Evolutionary conservation across 139 green algal genomes (phyloP), one percentile per base, ranked within the genome.

Genomic region (Tetradesmus lagerheimii): DNA sequence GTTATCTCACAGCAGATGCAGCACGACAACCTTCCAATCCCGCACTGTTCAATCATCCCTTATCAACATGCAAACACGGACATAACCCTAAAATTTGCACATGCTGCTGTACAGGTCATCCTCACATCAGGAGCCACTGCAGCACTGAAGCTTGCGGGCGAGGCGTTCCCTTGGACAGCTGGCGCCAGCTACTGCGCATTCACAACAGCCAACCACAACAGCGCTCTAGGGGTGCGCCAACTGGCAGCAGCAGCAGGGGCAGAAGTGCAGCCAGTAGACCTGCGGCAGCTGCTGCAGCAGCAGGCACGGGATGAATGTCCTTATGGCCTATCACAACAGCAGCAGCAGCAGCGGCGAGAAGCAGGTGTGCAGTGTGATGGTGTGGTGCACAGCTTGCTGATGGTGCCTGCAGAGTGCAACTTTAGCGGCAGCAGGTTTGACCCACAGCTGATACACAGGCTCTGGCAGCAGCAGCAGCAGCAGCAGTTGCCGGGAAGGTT

Each of bases 361-460:
- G 85, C 27, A 1, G 43, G 43, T 14, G 1, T 37, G 29, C 39
- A 89, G 50, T n/a, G 50, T n/a, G 50, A 29, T 29, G 29, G 31
- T 67, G 80, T 38, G 5, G 85, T 38, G 23, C n/a, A 88, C 20
- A 82, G 47, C 93, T 78, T 99, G 53, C 96, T 99, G 75, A 95
- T 95, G 0, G 90, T 96, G n/a, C 97, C 97, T 0, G 41, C 92
- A 2, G 97, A 99, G 88, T 97, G 95, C 91, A 99, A 99, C 92
- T 97, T 99, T 88, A 97, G 91, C 2, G 97, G 97, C 2, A 90
- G 66, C 47, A 83, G 95, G 23, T 95, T 93, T 66, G 78, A 93
- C 37, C 89, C 90, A 27, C 45, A 39, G 1, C 80, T 94, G 27
- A 64, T 91, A 0, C 71, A 66, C 2, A 77, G 90, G 14, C 67